A percentile compares a stretch with the other conserved stretches of the same genome.
Conservation (phyloP, 768 basidiomycete genomes). For the Rhodotorula graminis region DNA sequence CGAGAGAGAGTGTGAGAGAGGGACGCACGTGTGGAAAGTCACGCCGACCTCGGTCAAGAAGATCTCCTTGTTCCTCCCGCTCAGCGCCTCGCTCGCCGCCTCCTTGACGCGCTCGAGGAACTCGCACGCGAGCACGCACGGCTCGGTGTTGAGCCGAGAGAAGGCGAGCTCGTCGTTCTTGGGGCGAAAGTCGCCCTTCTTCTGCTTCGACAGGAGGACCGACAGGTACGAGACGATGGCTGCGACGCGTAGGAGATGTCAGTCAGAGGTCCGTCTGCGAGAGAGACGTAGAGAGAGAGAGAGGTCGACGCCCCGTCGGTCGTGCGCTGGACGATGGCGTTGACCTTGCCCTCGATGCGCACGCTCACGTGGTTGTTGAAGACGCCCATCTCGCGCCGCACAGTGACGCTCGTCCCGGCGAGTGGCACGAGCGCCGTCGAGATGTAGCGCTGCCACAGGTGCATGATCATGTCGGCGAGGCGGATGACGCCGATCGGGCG, state of each 20-base stretch:
- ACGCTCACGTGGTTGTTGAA: constrained; percentile 85
- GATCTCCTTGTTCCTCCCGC: constrained; percentile 85
- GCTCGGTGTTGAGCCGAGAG: constrained; percentile 88
- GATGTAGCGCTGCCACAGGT: constrained; percentile 95
- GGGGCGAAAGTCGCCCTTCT: constrained; percentile 94
- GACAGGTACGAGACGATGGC: constrained; percentile 71
- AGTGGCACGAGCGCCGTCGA: constrained; percentile 84
- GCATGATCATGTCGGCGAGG: constrained; percentile 77
- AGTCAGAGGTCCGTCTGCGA: background rate
- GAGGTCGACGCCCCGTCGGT: constrained; percentile 63
- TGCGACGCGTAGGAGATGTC: constrained; percentile 42
- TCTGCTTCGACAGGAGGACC: constrained; percentile 77
- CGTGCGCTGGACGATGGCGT: constrained; percentile 70
- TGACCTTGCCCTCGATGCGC: constrained; percentile 75
- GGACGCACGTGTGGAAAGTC: constrained; percentile 74
- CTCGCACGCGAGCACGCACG: constrained; percentile 80
- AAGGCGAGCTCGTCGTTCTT: constrained; percentile 93
- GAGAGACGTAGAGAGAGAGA: background rate
- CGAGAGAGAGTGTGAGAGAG: constrained; percentile 33
- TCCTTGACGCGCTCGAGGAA: constrained; percentile 75
- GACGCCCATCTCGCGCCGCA: constrained; percentile 83
- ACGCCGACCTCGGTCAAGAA: constrained; percentile 92
- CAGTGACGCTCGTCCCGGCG: constrained; percentile 68
- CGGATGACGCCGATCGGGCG: constrained; percentile 62
- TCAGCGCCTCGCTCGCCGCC: constrained; percentile 66